Conservation (phyloP, 345 rosid genomes). For the Citrus maxima region DNA sequence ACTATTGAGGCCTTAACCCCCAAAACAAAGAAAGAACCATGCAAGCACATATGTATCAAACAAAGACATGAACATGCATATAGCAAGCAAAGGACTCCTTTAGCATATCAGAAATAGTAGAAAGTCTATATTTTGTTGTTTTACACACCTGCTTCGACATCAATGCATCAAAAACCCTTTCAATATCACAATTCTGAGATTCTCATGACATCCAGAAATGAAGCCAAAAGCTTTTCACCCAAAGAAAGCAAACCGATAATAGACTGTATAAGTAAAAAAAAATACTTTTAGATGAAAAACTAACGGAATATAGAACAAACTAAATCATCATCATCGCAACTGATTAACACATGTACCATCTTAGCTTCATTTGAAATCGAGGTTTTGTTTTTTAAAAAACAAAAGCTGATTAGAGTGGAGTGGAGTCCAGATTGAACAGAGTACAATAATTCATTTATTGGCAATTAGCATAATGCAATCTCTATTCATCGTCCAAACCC, state of each 20-base stretch:
- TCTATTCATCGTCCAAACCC: background rate
- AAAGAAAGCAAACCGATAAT: background rate
- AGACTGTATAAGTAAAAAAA: background rate
- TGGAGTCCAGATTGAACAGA: background rate
- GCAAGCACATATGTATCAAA: background rate
- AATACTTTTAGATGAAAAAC: background rate
- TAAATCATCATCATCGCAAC: background rate
- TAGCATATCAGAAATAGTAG: background rate
- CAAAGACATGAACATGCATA: background rate
- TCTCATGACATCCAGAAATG: constrained; percentile 4
- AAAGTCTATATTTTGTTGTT: background rate
- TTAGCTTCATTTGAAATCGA: background rate
- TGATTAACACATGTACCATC: background rate
- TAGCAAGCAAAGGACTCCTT: background rate
- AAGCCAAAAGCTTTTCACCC: background rate
- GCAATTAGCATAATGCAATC: background rate
- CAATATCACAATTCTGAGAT: background rate
- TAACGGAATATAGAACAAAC: constrained; percentile 2
- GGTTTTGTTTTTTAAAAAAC: background rate
- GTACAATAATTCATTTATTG: background rate
- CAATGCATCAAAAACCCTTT: background rate
- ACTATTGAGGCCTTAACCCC: background rate
- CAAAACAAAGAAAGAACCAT: background rate
- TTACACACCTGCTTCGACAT: background rate
- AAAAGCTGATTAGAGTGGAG: background rate